These are phyloP conservation scores for Yamadazyma kitorensis DNA, from an alignment of 805 yeast species.

Conservation along the genomic window DNA sequence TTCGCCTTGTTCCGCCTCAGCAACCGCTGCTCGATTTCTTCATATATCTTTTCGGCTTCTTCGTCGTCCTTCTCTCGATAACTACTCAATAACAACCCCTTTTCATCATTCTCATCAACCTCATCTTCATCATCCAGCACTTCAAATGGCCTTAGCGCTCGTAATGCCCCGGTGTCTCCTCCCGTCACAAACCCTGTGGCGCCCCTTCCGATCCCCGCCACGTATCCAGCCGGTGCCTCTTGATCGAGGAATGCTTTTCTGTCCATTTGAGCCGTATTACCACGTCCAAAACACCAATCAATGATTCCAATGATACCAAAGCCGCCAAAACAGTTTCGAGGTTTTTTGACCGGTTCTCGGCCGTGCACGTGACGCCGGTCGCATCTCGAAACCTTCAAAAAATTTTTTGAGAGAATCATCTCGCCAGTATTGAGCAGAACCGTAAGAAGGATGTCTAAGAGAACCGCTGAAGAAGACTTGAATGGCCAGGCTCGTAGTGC, in stretches of 20 bases:
- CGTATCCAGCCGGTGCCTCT: conserved; percentile 84
- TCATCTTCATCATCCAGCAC: conserved; percentile 20
- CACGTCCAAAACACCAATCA: too few relatives aligned
- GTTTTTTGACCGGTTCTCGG: too few relatives aligned
- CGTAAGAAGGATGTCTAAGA: conserved; percentile 51
- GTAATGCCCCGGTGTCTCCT: conserved; percentile 57
- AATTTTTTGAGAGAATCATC: too few relatives aligned
- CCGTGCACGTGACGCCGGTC: too few relatives aligned
- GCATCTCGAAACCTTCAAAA: too few relatives aligned
- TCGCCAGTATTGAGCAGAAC: too few relatives aligned
- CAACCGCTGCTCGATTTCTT: conserved; percentile 59
- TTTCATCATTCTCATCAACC: conserved; percentile 29
- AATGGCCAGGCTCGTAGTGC: conserved; percentile 21
- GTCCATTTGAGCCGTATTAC: conserved; percentile 35
- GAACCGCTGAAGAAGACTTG: conserved; percentile 41
- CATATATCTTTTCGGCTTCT: conserved; percentile 75
- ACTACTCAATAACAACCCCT: conserved; percentile 26
- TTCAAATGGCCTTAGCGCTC: conserved; percentile 22
- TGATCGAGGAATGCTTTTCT: conserved; percentile 70
- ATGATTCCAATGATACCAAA: too few relatives aligned
- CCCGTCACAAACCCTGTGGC: conserved; percentile 91
- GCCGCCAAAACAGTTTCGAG: too few relatives aligned
- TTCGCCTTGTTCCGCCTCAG: conserved; percentile 22
- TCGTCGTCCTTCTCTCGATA: conserved; percentile 53
- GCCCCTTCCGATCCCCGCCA: conserved; percentile 93